Percentiles rank a stretch among this genome's conserved stretches.
Conservation (phyloP, 2,329 filamentous ascomycete species). For the Calonectria hawksworthii region DNA sequence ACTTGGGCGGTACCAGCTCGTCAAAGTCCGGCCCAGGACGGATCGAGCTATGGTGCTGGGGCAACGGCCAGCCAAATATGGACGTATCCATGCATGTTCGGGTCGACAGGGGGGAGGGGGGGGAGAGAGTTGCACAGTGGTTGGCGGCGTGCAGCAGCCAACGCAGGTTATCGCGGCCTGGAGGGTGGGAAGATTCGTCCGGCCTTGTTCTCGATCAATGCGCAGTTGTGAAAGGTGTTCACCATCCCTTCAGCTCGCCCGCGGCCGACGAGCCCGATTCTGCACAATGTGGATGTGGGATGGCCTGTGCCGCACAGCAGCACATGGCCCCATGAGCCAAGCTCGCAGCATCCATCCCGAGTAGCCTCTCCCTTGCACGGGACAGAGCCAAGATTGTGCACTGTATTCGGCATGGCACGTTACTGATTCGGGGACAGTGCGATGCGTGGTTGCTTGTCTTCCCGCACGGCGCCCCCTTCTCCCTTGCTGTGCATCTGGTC, state of each 20-base stretch:
- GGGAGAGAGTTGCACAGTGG: not conserved
- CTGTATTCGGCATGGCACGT: not conserved
- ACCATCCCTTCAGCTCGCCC: not conserved
- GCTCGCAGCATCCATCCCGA: not conserved
- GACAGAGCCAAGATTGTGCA: constrained; percentile 2
- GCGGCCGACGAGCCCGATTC: not conserved
- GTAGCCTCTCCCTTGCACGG: not conserved
- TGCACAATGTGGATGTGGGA: not conserved
- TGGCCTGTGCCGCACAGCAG: constrained; percentile 12
- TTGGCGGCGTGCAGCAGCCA: not conserved
- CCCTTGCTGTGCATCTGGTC: constrained; percentile 5
- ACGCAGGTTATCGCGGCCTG: constrained; percentile 15
- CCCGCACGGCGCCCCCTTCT: constrained; percentile 17
- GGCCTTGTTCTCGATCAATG: constrained; percentile 10
- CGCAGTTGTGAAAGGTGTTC: not conserved
- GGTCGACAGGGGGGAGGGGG: not conserved
- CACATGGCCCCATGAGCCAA: not conserved
- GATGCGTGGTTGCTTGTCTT: not conserved
- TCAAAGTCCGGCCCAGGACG: constrained; percentile 11
- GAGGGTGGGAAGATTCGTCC: not conserved
- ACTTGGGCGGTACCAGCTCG: constrained; percentile 20
- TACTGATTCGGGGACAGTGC: constrained; percentile 6
- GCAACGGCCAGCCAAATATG: constrained; percentile 30
- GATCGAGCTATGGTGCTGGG: constrained; percentile 26
- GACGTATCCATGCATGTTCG: not conserved